phyloP scores from a whole-genome alignment of 2,329 filamentous ascomycete species.

The Hypomyces rosellus region DNA sequence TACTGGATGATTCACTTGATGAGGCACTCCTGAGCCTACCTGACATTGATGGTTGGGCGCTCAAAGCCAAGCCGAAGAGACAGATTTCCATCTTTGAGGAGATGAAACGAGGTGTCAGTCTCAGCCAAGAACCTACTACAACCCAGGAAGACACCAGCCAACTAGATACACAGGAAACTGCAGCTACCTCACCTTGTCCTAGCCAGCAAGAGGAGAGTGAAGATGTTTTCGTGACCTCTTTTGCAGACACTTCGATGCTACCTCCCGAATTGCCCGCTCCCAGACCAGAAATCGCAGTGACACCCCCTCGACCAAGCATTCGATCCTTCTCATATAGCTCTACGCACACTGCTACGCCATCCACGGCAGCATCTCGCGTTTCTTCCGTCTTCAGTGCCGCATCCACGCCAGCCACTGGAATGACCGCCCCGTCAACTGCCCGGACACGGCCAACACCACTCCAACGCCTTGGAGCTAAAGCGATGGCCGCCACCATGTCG shows the following conservation, averaged over 20 bases:
- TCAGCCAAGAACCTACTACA: neutral
- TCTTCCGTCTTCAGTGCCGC: slow-evolving; percentile 31
- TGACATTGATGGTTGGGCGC: slow-evolving; percentile 45
- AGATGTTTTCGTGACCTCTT: slow-evolving; percentile 17
- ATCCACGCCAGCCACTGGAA: slow-evolving; percentile 27
- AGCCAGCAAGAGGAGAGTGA: slow-evolving; percentile 19
- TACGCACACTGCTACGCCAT: slow-evolving; percentile 25
- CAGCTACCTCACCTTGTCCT: slow-evolving; percentile 9
- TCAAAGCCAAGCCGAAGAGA: slow-evolving; percentile 28
- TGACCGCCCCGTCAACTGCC: slow-evolving; percentile 36
- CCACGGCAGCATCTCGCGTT: slow-evolving; percentile 27
- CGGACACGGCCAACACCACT: slow-evolving; percentile 44
- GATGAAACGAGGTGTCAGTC: slow-evolving; percentile 20
- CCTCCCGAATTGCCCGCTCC: slow-evolving; percentile 21
- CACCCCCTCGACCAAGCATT: slow-evolving; percentile 26
- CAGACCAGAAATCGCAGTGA: slow-evolving; percentile 18
- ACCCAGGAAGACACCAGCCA: slow-evolving; percentile 1
- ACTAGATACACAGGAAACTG: slow-evolving; percentile 9
- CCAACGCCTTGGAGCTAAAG: slow-evolving; percentile 46
- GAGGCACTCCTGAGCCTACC: slow-evolving; percentile 46
- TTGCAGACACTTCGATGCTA: slow-evolving; percentile 22
- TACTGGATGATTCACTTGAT: slow-evolving; percentile 52
- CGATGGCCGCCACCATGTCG: slow-evolving; percentile 24
- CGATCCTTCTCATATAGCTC: slow-evolving; percentile 30
- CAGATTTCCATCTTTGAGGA: slow-evolving; percentile 42